These are phyloP conservation scores for Suaeda aralocaspica DNA, from an alignment of 148 eudicot genomes.

Conservation along the genomic window DNA sequence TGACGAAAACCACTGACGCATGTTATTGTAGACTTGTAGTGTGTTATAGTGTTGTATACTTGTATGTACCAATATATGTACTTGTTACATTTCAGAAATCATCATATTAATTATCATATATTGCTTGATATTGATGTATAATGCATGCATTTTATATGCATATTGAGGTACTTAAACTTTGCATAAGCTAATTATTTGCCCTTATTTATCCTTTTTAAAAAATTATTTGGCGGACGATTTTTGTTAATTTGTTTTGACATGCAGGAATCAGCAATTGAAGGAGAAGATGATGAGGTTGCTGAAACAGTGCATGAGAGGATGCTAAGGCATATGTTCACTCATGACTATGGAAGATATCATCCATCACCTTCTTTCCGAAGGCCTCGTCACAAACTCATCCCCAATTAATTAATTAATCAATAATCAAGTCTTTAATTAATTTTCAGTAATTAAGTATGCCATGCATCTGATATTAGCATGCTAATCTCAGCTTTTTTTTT, in stretches of 20 bases:
- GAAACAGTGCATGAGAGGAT: slow-evolving; percentile 54
- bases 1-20: too few species aligned
- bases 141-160: too few species aligned
- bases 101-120: too few species aligned
- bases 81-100: too few species aligned
- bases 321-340: slow-evolving; percentile 37
- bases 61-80: too few species aligned
- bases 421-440: background rate
- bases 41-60: too few species aligned
- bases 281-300: slow-evolving; percentile 8
- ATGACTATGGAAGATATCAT: slow-evolving; percentile 67
- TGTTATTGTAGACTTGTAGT: too few species aligned
- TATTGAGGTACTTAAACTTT: too few species aligned
- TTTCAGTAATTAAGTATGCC: background rate
- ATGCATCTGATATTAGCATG: background rate
- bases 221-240: background rate
- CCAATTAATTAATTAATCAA: slow-evolving; percentile 30
- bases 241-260: background rate
- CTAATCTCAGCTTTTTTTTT: background rate
- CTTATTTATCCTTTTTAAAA: too few species aligned
- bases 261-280: slow-evolving; percentile 12
- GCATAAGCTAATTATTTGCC: too few species aligned
- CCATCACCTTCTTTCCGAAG: slow-evolving; percentile 50
- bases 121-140: too few species aligned
- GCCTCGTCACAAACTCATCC: slow-evolving; percentile 72